Evolutionary conservation across 2,329 filamentous ascomycete genomes (phyloP).

Genomic region (Nemania sp.): DNA sequence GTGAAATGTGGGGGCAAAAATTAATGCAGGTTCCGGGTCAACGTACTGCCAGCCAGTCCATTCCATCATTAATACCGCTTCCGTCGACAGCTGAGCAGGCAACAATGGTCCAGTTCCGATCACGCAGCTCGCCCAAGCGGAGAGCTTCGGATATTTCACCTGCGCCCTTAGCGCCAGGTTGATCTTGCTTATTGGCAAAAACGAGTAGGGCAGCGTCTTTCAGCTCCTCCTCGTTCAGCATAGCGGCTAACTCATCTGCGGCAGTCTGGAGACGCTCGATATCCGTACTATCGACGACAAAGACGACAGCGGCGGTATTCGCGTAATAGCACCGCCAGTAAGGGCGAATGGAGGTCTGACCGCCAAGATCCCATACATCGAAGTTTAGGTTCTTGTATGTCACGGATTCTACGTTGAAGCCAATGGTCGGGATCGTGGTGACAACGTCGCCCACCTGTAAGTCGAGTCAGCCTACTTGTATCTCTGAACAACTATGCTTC

Average conservation of each 20-base stretch:
- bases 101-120: conserved; percentile 99
- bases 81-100: conserved; percentile 96
- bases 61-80: conserved; percentile 91
- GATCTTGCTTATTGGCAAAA: conserved; percentile 99
- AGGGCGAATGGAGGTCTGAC: conserved; percentile 96
- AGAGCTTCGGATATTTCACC: conserved; percentile 96
- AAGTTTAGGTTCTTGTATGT: conserved; percentile 98
- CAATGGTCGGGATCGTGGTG: conserved; percentile 98
- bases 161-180: conserved; percentile 93
- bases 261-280: conserved; percentile 93
- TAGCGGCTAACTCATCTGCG: conserved; percentile 87
- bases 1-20: background rate
- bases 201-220: conserved; percentile 90
- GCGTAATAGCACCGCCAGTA: conserved; percentile 99
- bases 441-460: conserved; percentile 93
- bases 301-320: conserved; percentile 97
- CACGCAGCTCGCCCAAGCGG: conserved; percentile 84
- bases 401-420: conserved; percentile 98
- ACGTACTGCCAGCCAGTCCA: conserved; percentile 96
- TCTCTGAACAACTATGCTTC: background rate
- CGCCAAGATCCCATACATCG: conserved; percentile 98
- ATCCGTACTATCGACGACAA: conserved; percentile 97
- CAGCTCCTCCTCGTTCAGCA: conserved; percentile 96
- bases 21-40: background rate
- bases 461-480: conserved; percentile 16